phyloP scores from a whole-genome alignment of 2,329 filamentous ascomycete species.

The Aspergillus sp. region DNA sequence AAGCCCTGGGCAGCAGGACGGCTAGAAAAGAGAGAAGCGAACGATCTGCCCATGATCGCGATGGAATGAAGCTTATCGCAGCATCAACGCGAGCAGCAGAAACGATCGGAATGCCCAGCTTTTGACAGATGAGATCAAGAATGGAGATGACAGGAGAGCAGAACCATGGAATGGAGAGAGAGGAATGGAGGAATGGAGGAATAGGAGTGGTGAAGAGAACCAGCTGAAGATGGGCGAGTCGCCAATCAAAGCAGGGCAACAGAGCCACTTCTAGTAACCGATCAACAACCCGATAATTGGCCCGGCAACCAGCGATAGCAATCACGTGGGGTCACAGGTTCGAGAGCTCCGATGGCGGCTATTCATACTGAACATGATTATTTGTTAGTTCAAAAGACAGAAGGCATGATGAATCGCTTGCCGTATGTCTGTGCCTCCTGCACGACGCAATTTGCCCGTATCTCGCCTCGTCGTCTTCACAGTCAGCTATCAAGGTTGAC shows the following conservation, averaged over 20 bases:
- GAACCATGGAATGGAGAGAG: conserved; percentile 8
- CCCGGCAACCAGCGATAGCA: conserved; percentile 10
- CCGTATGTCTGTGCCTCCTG: conserved; percentile 25
- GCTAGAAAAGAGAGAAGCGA: conserved; percentile 70
- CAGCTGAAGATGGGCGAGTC: too few relatives aligned
- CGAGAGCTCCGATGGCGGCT: background rate
- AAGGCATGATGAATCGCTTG: conserved; percentile 8
- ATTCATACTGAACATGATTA: background rate
- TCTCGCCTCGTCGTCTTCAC: conserved; percentile 3
- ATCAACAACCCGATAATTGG: conserved; percentile 15
- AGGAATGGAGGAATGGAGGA: conserved; percentile 1
- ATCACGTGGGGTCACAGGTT: background rate
- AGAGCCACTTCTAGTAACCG: conserved; percentile 1
- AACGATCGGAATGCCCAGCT: conserved; percentile 18
- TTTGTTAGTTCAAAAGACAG: too few relatives aligned
- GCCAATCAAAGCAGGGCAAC: too few relatives aligned
- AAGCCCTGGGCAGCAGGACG: conserved; percentile 47
- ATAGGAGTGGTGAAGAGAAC: background rate
- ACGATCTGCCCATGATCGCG: conserved; percentile 44
- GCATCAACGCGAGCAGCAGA: conserved; percentile 28
- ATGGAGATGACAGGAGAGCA: conserved; percentile 6
- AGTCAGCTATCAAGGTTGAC: conserved; percentile 4
- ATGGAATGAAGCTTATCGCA: conserved; percentile 18
- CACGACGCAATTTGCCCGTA: conserved; percentile 14
- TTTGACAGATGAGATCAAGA: conserved; percentile 3